Base-by-base conservation (phyloP, 192 early-diverging fungal species). In the Coemansia sp. region DNA sequence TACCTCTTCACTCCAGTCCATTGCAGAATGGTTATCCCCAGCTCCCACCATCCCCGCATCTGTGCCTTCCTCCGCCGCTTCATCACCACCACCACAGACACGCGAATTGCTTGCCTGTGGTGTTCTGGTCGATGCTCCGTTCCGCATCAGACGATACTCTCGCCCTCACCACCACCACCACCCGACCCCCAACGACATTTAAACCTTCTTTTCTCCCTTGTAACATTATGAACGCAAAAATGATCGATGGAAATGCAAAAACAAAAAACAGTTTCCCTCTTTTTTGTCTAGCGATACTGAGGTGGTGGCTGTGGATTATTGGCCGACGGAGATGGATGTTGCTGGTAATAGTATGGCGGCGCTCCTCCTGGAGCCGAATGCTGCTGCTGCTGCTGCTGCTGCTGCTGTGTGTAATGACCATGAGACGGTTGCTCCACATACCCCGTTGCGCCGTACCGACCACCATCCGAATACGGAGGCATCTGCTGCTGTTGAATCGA, bases 141-240 rank as follows among this genome's bases (percentile, higher is more conserved):
- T 78, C 20, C 50, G 75, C 15, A 65, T 78, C 38, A 61, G 75
- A 3, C 60, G 69, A 5, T 78, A 78, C 20, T 20, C n/a, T n/a
- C n/a, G n/a, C n/a, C n/a, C n/a, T n/a, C n/a, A n/a, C n/a, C n/a
- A n/a, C n/a, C n/a, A n/a, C n/a, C n/a, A n/a, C n/a, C n/a, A n/a
- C n/a, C n/a, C n/a, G n/a, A n/a, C n/a, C n/a, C n/a, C n/a, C n/a
- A n/a, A n/a, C n/a, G n/a, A n/a, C n/a, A n/a, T n/a, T n/a, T n/a
- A n/a, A n/a, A n/a, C n/a, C n/a, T n/a, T n/a, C n/a, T n/a, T n/a
- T n/a, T n/a, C n/a, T n/a, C n/a, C n/a, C n/a, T n/a, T n/a, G n/a
- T n/a, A n/a, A n/a, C n/a, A n/a, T n/a, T n/a, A n/a, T 41, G 38
- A 13, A 40, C 7, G 10, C 6, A 25, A 48, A 48, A 48, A 15